Evolutionary conservation across 371 early-diverging fungal species (phyloP).

Genomic region (Amoeboaphelidium occidentale): DNA sequence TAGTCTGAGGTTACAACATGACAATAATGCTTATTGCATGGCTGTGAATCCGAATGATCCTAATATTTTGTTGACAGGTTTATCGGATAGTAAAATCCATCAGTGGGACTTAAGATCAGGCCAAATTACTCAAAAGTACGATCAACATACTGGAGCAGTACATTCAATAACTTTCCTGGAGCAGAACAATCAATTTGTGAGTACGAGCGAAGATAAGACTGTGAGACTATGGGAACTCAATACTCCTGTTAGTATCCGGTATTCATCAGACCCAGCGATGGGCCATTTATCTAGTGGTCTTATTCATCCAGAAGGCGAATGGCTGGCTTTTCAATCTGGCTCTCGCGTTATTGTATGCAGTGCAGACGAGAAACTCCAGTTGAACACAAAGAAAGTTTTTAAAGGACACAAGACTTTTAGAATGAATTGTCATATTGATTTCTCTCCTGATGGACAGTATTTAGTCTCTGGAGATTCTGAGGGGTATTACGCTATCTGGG

Average conservation of each 20-base stretch:
- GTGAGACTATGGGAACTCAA: constrained; percentile 91
- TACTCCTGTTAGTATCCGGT: constrained; percentile 89
- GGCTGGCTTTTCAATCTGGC: constrained; percentile 80
- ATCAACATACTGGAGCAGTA: constrained; percentile 84
- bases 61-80: constrained; percentile 51
- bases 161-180: constrained; percentile 91
- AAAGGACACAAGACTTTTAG: constrained; percentile 79
- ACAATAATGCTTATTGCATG: not conserved
- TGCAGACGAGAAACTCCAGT: constrained; percentile 56
- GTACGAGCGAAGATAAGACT: constrained; percentile 87
- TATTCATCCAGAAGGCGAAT: constrained; percentile 34
- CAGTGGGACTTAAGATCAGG: constrained; percentile 58
- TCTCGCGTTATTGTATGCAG: constrained; percentile 76
- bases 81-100: constrained; percentile 71
- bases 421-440: constrained; percentile 71
- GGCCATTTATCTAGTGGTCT: constrained; percentile 72
- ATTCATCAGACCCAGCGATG: constrained; percentile 86
- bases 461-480: constrained; percentile 75
- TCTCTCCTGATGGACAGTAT: constrained; percentile 74
- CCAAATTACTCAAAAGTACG: constrained; percentile 73
- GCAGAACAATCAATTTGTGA: constrained; percentile 73
- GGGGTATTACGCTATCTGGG: constrained; percentile 84
- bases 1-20: not conserved
- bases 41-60: not conserved
- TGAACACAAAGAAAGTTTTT: constrained; percentile 74